A percentile compares a stretch with the other conserved stretches of the same genome.
Conservation (phyloP, 371 early-diverging fungal species). For the Haplosporangium sp. region DNA sequence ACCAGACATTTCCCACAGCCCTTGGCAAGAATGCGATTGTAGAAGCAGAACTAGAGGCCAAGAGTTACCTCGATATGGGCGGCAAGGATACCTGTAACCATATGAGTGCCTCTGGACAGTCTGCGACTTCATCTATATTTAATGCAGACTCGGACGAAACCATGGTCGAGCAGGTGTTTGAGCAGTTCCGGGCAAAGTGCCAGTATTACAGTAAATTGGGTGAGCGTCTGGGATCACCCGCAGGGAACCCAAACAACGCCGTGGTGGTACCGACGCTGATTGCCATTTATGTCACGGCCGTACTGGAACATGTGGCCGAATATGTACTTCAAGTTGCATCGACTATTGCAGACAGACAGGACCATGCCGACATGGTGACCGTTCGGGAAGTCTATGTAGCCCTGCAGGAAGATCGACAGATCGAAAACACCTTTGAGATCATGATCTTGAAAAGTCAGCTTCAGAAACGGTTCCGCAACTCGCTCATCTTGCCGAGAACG, state of each 20-base stretch:
- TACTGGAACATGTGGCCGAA: conserved; percentile 74
- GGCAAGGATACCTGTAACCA: conserved; percentile 58
- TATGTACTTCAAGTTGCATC: conserved; percentile 68
- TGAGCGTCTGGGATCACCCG: conserved; percentile 54
- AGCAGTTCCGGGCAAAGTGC: conserved; percentile 61
- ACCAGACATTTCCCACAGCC: conserved; percentile 64
- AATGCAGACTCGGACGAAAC: conserved; percentile 53
- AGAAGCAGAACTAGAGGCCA: conserved; percentile 76
- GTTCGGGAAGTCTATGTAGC: conserved; percentile 70
- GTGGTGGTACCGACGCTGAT: conserved; percentile 68
- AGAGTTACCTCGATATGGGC: conserved; percentile 69
- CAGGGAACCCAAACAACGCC: conserved; percentile 39
- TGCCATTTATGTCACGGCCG: conserved; percentile 74
- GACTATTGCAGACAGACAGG: conserved; percentile 68
- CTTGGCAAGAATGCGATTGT: conserved; percentile 75
- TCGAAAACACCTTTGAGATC: conserved; percentile 62
- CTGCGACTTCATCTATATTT: conserved; percentile 44
- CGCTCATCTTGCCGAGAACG: conserved; percentile 46
- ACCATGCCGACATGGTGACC: conserved; percentile 68
- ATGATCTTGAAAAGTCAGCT: conserved; percentile 66
- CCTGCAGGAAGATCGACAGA: conserved; percentile 66
- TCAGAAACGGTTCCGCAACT: conserved; percentile 60
- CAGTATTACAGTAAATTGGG: conserved; percentile 71
- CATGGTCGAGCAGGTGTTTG: conserved; percentile 55
- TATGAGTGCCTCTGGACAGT: conserved; percentile 23